Evolutionary conservation across 164 flowering plant species (phyloP).

Genomic region (Kalanchoe fedtschenkoi): DNA sequence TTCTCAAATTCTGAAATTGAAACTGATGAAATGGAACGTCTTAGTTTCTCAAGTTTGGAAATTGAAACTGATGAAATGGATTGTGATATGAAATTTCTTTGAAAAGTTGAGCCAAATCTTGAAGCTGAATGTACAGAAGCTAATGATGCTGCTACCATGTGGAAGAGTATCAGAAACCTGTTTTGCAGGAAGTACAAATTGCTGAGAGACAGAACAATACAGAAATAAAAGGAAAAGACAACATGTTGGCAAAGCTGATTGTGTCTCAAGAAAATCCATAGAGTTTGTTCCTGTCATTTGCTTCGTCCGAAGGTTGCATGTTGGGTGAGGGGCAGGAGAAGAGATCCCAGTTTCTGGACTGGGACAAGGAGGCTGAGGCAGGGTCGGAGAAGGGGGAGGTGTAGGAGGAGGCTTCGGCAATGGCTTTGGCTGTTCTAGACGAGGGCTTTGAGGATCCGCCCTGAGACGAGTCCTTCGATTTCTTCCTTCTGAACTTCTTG

Average conservation of each 20-base stretch:
- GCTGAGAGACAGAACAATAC: neutral
- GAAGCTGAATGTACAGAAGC: neutral
- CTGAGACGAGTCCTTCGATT: slow-evolving; percentile 20
- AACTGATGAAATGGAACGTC: no score
- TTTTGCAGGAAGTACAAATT: neutral
- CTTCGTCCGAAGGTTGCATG: neutral
- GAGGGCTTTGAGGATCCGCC: slow-evolving; percentile 15
- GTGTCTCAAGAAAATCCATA: neutral
- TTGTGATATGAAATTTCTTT: no score
- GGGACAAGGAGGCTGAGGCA: neutral
- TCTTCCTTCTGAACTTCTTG: slow-evolving; percentile 23
- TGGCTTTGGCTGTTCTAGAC: slow-evolving; percentile 3
- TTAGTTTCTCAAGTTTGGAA: no score
- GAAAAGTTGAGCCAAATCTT: neutral
- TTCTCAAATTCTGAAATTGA: no score
- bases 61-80: no score
- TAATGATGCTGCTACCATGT: neutral
- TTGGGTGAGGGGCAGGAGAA: neutral
- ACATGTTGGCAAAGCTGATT: neutral
- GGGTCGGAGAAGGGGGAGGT: neutral
- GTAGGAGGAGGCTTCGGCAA: neutral
- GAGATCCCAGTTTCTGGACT: neutral
- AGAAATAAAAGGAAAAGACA: neutral
- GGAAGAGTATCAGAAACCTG: neutral
- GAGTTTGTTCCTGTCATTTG: neutral